Evolutionary conservation across 306 rosid genomes (phyloP).

Genomic region (Glycyrrhiza uralensis): DNA sequence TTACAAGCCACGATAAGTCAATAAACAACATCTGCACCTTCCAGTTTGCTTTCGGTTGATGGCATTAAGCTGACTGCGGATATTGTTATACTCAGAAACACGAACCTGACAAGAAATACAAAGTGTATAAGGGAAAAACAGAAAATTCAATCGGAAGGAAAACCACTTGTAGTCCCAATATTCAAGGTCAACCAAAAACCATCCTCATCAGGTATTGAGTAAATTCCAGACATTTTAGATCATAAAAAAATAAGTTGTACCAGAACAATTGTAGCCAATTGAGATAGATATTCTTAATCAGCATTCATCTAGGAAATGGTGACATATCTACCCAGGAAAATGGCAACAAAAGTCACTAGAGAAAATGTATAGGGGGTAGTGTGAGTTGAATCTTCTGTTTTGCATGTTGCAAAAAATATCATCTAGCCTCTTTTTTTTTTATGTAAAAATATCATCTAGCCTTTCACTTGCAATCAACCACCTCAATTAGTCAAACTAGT

Average conservation of each 20-base stretch:
- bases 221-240: background rate
- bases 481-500: too few relatives aligned
- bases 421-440: too few relatives aligned
- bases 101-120: constrained; percentile 56
- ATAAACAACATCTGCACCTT: constrained; percentile 40
- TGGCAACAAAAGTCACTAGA: background rate
- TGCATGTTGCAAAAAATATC: too few relatives aligned
- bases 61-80: constrained; percentile 79
- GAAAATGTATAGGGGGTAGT: background rate
- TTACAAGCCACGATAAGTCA: background rate
- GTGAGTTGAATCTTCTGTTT: background rate
- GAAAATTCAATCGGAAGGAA: background rate
- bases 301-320: background rate
- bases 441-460: too few relatives aligned
- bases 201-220: background rate
- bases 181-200: background rate
- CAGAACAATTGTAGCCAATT: background rate
- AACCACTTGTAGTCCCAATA: background rate
- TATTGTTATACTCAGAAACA: constrained; percentile 66
- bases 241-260: background rate
- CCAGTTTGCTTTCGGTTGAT: constrained; percentile 86
- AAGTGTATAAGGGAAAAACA: constrained; percentile 1
- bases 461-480: too few relatives aligned
- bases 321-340: background rate
- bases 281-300: too few relatives aligned